These are phyloP conservation scores for Exophiala viscosa DNA, from an alignment of 2,329 filamentous ascomycete genomes.

Conservation along the genomic window DNA sequence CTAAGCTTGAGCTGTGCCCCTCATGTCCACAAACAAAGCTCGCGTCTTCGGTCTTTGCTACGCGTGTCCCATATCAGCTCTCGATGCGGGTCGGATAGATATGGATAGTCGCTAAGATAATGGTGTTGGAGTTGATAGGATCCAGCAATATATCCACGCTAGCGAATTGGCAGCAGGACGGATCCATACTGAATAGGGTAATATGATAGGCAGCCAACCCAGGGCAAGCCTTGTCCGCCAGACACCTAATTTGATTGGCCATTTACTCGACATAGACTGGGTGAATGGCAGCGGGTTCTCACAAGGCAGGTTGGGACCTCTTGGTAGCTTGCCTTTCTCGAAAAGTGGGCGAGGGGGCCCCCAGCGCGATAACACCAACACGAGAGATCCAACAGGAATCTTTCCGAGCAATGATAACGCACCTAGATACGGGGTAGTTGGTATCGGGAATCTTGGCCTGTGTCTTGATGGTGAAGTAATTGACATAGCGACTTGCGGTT, in stretches of 20 bases:
- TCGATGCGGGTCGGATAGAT: background rate
- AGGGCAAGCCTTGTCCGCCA: background rate
- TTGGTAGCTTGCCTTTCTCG: background rate
- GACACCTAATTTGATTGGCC: background rate
- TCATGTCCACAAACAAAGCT: too few relatives aligned
- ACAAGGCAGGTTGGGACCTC: background rate
- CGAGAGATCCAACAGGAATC: background rate
- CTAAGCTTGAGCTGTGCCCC: too few relatives aligned
- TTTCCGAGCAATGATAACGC: slow-evolving; percentile 3
- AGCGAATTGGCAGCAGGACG: background rate
- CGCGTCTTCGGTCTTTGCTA: background rate
- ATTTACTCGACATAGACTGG: background rate
- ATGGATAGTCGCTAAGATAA: background rate
- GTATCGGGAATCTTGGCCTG: too few relatives aligned
- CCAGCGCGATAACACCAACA: background rate
- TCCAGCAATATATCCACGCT: background rate
- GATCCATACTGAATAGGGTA: background rate
- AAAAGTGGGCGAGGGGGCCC: background rate
- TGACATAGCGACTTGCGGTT: background rate
- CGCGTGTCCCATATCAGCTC: background rate
- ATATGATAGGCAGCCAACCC: background rate
- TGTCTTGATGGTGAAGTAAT: background rate
- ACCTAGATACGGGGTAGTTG: background rate
- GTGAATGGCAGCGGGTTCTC: background rate
- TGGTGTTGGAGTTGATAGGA: background rate